phyloP scores from a whole-genome alignment of 2,329 filamentous ascomycete species.

The Aspergillus tamarii region DNA sequence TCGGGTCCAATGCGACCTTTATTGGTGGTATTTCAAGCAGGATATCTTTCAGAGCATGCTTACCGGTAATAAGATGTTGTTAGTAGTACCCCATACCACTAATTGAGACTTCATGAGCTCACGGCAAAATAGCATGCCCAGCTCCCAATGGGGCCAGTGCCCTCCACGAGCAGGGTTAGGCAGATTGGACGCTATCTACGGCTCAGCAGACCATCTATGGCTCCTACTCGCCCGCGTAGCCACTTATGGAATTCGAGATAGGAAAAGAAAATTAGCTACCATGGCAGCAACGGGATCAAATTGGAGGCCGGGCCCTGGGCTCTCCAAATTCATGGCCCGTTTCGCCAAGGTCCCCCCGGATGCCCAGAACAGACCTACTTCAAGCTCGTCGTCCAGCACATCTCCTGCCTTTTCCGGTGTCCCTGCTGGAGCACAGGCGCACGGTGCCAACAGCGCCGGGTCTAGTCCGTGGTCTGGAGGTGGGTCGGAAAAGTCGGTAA shows the following conservation, averaged over 20 bases:
- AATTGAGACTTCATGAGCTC: conserved; percentile 23
- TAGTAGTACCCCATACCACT: conserved; percentile 46
- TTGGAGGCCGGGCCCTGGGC: conserved; percentile 58
- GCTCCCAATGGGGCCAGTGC: conserved; percentile 80
- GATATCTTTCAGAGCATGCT: conserved; percentile 89
- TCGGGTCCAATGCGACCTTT: conserved; percentile 81
- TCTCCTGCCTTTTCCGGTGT: conserved; percentile 15
- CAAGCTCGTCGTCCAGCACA: background rate
- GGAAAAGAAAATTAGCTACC: conserved; percentile 74
- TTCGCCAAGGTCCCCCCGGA: conserved; percentile 25
- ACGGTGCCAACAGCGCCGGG: conserved; percentile 7
- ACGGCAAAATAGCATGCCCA: conserved; percentile 67
- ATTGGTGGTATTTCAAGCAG: conserved; percentile 96
- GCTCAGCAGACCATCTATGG: conserved; percentile 84
- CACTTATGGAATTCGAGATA: conserved; percentile 76
- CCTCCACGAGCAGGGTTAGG: conserved; percentile 82
- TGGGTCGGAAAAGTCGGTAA: conserved; percentile 7
- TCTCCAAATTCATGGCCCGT: conserved; percentile 45
- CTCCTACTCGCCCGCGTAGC: conserved; percentile 78
- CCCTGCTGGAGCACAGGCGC: conserved; percentile 11
- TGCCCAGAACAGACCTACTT: conserved; percentile 16
- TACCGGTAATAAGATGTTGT: conserved; percentile 84
- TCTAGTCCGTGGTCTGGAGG: conserved; percentile 18
- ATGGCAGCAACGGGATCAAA: conserved; percentile 62
- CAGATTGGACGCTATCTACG: conserved; percentile 77